Base-by-base conservation (phyloP, 2,329 filamentous ascomycete genomes). In the Trichophaea hybrida region DNA sequence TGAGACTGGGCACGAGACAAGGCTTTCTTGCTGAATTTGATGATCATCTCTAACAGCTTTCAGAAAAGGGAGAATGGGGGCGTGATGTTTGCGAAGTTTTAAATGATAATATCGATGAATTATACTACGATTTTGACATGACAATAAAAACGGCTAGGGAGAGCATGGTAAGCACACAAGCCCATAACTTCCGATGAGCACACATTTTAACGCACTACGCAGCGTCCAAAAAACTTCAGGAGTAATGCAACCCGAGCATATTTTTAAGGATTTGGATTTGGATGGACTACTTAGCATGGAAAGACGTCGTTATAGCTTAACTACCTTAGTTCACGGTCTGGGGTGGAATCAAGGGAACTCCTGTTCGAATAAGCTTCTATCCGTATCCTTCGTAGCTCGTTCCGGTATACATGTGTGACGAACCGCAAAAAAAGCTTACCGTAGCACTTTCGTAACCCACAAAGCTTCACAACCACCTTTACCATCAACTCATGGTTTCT, bases 401-500 rank as follows among this genome's bases (percentile, higher is more conserved):
- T 24, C 24, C 24, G 24, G 24, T 24, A 24, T 24, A 24, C 24
- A 24, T 24, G 24, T 3, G 24, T 24, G 24, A 24, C 24, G n/a
- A 43, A 43, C 38, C 38, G 38, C 38, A 43, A 24, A 15, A 43
- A 1, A 12, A 43, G 1, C 44, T 2, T 13, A 24, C 12, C 17
- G 44, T 24, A 49, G 10, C 44, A 24, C 17, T 24, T 2, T 4
- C 2, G 10, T 49, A 12, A 24, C 44, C 44, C 44, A 43, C 38
- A 43, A 43, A 12, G 10, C 46, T 10, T 50, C 46, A 13, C 46
- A 12, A 10, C 24, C 46, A 24, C 46, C 8, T 1, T 24, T 24
- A 24, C 24, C 10, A 50, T 50, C 46, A 10, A 24, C 46, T 38
- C 15, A 6, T 77, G 74, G 86, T 76, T 81, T 80, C 76, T 83